Conservation (phyloP, 2,329 filamentous ascomycete species). For the Alternaria burnsii region DNA sequence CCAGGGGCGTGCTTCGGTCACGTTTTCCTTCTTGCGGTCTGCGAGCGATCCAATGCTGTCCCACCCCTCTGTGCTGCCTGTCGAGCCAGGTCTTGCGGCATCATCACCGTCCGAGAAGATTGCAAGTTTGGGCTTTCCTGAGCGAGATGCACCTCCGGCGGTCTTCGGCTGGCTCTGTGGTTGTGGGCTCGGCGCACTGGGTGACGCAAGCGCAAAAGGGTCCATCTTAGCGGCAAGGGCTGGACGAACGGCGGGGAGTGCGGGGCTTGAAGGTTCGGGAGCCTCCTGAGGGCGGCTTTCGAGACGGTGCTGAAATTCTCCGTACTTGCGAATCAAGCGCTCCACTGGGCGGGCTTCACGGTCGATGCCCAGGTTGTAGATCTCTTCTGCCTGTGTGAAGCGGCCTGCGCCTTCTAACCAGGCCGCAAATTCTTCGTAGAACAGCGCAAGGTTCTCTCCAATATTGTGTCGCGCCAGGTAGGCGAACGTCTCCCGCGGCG, state of each 20-base stretch:
- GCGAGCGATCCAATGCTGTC: constrained; percentile 87
- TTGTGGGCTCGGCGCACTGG: constrained; percentile 70
- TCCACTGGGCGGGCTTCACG: constrained; percentile 84
- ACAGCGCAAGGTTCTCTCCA: constrained; percentile 85
- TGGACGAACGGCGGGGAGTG: constrained; percentile 81
- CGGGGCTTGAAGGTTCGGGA: constrained; percentile 81
- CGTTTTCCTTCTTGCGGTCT: constrained; percentile 94
- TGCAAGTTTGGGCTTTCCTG: constrained; percentile 80
- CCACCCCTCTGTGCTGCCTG: constrained; percentile 77
- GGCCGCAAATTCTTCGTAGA: constrained; percentile 95
- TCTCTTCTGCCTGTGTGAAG: constrained; percentile 92
- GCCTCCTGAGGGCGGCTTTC: constrained; percentile 70
- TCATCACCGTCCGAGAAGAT: constrained; percentile 85
- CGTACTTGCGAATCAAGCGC: constrained; percentile 85
- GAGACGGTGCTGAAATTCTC: constrained; percentile 84
- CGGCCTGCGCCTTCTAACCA: constrained; percentile 87
- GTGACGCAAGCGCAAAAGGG: constrained; percentile 68
- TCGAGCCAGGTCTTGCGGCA: constrained; percentile 61
- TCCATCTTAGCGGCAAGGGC: constrained; percentile 87
- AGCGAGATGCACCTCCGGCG: constrained; percentile 64
- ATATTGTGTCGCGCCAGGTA: constrained; percentile 90
- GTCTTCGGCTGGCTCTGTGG: constrained; percentile 57
- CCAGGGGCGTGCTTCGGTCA: constrained; percentile 86
- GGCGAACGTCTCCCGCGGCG: constrained; percentile 90
- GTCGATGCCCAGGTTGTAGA: constrained; percentile 90